Percentiles rank a stretch among this genome's conserved stretches.
phyloP scores from a whole-genome alignment of 106 monocot genomes.

The Triglochin maritima region DNA sequence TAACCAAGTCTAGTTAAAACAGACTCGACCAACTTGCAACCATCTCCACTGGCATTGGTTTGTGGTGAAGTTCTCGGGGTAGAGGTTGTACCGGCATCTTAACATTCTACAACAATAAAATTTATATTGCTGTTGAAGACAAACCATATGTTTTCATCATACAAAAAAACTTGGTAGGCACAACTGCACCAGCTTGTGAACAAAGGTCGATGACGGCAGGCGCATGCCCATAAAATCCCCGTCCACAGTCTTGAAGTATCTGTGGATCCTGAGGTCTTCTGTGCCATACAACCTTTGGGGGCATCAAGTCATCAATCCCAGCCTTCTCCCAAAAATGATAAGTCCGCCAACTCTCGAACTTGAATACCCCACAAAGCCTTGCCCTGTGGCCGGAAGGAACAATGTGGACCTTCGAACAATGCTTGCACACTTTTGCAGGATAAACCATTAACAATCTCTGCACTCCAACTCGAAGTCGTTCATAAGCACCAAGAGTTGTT shows the following conservation, averaged over 20 bases:
- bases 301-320: conserved; percentile 61
- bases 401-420: conserved; percentile 78
- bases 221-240: conserved; percentile 86
- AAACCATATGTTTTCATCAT: conserved; percentile 70
- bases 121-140: neutral
- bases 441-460: conserved; percentile 60
- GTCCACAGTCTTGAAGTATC: conserved; percentile 43
- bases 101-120: too few relatives aligned
- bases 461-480: conserved; percentile 56
- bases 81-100: too few relatives aligned
- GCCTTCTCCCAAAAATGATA: conserved; percentile 75
- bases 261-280: conserved; percentile 61
- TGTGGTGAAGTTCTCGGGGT: too few relatives aligned
- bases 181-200: conserved; percentile 58
- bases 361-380: conserved; percentile 70
- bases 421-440: conserved; percentile 58
- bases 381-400: conserved; percentile 82
- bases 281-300: conserved; percentile 70
- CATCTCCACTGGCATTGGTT: too few relatives aligned
- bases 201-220: conserved; percentile 85
- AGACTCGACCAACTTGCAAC: too few relatives aligned
- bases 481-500: conserved; percentile 67
- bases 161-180: conserved; percentile 55
- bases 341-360: conserved; percentile 57
- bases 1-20: too few relatives aligned